A percentile compares a stretch with the other conserved stretches of the same genome.
Conservation (phyloP, 345 rosid species). For the Gossypium bickii region DNA sequence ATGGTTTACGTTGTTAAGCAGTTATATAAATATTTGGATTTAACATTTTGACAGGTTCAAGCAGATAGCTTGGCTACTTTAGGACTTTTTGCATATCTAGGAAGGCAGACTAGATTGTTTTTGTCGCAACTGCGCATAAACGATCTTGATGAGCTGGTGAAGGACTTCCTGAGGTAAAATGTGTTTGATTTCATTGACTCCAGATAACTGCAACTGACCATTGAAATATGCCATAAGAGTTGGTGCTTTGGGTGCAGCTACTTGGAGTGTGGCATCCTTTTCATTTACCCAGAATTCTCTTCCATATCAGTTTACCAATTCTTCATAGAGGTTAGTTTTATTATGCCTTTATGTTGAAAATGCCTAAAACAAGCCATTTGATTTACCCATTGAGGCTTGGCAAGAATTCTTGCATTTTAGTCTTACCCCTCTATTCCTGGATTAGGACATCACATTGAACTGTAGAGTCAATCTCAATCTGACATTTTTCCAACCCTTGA, state of each 20-base stretch:
- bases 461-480: neutral
- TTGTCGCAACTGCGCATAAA: constrained; percentile 44
- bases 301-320: constrained; percentile 44
- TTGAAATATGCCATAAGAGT: constrained; percentile 3
- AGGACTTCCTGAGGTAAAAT: constrained; percentile 55
- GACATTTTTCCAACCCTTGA: neutral
- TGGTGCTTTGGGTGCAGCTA: constrained; percentile 37
- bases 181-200: constrained; percentile 1
- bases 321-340: constrained; percentile 54
- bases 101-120: constrained; percentile 48
- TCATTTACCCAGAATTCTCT: constrained; percentile 52
- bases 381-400: neutral
- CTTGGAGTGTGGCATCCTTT: constrained; percentile 65
- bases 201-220: neutral
- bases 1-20: neutral
- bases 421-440: neutral
- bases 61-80: constrained; percentile 53
- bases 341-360: constrained; percentile 14
- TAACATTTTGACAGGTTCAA: constrained; percentile 34
- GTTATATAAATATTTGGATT: neutral
- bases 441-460: constrained; percentile 2
- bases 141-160: constrained; percentile 56
- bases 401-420: neutral
- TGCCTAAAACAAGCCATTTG: constrained; percentile 13
- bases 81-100: constrained; percentile 66